Evolutionary conservation across 768 basidiomycete genomes (phyloP).

Genomic region (Pholiota conissans): DNA sequence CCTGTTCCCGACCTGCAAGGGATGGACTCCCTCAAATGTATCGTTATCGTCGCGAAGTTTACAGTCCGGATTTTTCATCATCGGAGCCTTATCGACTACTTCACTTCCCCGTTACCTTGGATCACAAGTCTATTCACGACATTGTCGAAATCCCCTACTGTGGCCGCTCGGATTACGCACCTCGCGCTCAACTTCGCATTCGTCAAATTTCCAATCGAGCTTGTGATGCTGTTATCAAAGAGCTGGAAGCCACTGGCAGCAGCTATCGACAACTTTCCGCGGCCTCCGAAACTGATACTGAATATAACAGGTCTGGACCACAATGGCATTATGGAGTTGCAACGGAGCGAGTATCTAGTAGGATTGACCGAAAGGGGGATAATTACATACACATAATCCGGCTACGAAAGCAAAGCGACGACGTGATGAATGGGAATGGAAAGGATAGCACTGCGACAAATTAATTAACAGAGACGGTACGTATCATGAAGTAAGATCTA

Average conservation of each 20-base stretch:
- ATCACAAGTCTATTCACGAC: neutral
- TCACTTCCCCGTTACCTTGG: conserved; percentile 1
- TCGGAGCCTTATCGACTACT: conserved; percentile 6
- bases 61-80: conserved; percentile 6
- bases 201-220: neutral
- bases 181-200: neutral
- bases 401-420: neutral
- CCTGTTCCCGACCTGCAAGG: neutral
- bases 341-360: neutral
- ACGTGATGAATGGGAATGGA: neutral
- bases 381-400: neutral
- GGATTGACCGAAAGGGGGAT: neutral
- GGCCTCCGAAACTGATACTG: neutral
- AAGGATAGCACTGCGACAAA: neutral
- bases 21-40: neutral
- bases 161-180: neutral
- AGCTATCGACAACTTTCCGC: neutral
- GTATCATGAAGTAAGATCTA: neutral
- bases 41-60: conserved; percentile 2
- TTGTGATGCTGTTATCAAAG: neutral
- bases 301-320: neutral
- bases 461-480: neutral
- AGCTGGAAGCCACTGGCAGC: neutral
- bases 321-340: neutral
- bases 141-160: neutral